A percentile compares a stretch with the other conserved stretches of the same genome.
These are phyloP conservation scores for Barnettozyma salicaria DNA, from an alignment of 805 yeast species.

Conservation along the genomic window DNA sequence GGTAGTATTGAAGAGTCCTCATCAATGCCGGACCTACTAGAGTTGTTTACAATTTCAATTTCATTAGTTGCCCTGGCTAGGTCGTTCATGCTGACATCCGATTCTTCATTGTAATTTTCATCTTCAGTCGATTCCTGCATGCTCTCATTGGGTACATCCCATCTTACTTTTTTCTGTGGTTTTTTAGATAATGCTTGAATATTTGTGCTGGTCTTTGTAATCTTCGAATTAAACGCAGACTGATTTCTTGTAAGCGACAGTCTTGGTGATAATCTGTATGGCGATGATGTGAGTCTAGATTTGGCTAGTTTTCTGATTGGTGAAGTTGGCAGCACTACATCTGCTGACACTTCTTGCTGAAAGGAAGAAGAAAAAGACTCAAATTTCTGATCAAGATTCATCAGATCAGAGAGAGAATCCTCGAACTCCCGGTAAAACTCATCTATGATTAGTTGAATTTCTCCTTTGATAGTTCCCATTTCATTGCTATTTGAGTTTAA, in stretches of 20 bases:
- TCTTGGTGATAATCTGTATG: slow-evolving; percentile 21
- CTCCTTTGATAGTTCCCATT: slow-evolving; percentile 14
- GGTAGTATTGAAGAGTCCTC: slow-evolving; percentile 13
- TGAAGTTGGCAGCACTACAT: slow-evolving; percentile 23
- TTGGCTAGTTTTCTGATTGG: slow-evolving; percentile 22
- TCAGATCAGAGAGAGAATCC: slow-evolving; percentile 26
- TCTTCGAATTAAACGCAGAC: slow-evolving; percentile 7
- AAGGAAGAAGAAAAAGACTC: slow-evolving; percentile 28
- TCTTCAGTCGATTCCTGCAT: slow-evolving; percentile 4
- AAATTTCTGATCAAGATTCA: slow-evolving; percentile 31
- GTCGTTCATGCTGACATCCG: slow-evolving; percentile 25
- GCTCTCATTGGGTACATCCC: slow-evolving; percentile 34
- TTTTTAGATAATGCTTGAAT: slow-evolving; percentile 21
- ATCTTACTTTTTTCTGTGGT: slow-evolving; percentile 38
- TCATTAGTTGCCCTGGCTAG: slow-evolving; percentile 20
- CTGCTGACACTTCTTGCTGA: slow-evolving; percentile 20
- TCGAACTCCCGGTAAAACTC: slow-evolving; percentile 23
- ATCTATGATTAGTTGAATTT: slow-evolving; percentile 14
- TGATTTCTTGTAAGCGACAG: slow-evolving; percentile 18
- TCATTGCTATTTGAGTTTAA: slow-evolving; percentile 14
- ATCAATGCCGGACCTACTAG: slow-evolving; percentile 1
- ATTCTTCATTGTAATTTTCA: slow-evolving; percentile 11
- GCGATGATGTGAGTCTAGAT: slow-evolving; percentile 19
- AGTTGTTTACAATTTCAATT: slow-evolving; percentile 15
- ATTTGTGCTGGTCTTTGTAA: slow-evolving; percentile 12